Conservation (phyloP, 106 monocot species). For the Dendrobium nobile region DNA sequence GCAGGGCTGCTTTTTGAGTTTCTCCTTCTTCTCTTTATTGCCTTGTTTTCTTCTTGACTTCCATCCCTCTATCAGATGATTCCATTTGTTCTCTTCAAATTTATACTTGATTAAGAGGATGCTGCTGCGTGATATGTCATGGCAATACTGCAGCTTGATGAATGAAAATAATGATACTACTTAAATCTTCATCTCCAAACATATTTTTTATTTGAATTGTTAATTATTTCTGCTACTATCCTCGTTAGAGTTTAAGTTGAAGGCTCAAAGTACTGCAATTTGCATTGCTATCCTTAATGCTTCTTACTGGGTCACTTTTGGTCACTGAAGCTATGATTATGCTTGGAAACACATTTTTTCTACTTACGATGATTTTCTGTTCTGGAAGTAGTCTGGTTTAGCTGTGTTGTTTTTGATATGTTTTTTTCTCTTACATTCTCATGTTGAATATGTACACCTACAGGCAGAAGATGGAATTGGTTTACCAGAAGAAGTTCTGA, state of each 20-base stretch:
- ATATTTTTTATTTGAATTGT: neutral
- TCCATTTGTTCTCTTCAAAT: neutral
- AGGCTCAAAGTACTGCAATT: neutral
- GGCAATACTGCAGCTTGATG: neutral
- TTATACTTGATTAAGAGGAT: neutral
- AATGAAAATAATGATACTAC: neutral
- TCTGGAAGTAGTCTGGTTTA: neutral
- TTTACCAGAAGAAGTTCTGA: conserved; percentile 85
- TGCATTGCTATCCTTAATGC: neutral
- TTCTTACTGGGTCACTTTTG: neutral
- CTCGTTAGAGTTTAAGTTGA: neutral
- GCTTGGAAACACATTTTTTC: neutral
- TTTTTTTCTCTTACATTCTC: neutral
- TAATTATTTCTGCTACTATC: neutral
- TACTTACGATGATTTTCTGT: neutral
- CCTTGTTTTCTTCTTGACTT: neutral
- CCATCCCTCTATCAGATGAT: neutral
- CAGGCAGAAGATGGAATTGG: conserved; percentile 99
- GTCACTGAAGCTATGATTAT: neutral
- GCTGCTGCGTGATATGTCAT: neutral
- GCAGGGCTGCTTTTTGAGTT: too few relatives aligned
- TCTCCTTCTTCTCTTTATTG: neutral
- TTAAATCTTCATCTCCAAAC: neutral
- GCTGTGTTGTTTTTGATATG: neutral
- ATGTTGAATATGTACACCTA: neutral